A percentile compares a stretch with the other conserved stretches of the same genome.
phyloP scores from a whole-genome alignment of 805 yeast species.

The Grigorovia jiainica region DNA sequence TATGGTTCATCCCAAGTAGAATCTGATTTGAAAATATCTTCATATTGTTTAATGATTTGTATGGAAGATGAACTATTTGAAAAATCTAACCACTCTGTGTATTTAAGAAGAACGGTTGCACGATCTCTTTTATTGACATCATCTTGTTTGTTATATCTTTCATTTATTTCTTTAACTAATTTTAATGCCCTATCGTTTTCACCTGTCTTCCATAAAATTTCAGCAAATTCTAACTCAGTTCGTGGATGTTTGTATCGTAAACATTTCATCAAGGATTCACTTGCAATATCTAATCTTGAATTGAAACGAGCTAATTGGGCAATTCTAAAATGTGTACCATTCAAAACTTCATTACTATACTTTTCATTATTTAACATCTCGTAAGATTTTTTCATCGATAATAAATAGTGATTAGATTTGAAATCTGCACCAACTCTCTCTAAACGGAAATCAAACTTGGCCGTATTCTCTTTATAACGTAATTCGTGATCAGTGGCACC shows the following conservation, averaged over 20 bases:
- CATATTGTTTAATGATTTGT: conserved; percentile 62
- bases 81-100: conserved; percentile 80
- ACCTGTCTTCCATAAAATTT: conserved; percentile 81
- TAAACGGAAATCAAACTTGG: conserved; percentile 17
- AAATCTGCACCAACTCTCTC: conserved; percentile 41
- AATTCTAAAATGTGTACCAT: conserved; percentile 46
- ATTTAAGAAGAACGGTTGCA: conserved; percentile 51
- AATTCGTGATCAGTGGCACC: conserved; percentile 15
- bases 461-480: neutral
- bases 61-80: conserved; percentile 77
- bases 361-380: conserved; percentile 21
- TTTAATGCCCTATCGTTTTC: conserved; percentile 79
- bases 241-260: conserved; percentile 25
- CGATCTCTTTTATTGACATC: conserved; percentile 19
- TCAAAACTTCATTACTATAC: conserved; percentile 26
- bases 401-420: conserved; percentile 47
- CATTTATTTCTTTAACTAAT: conserved; percentile 34
- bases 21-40: conserved; percentile 45
- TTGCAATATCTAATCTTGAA: conserved; percentile 62
- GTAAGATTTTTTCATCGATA: conserved; percentile 50
- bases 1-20: conserved; percentile 67
- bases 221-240: conserved; percentile 68
- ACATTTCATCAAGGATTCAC: conserved; percentile 52
- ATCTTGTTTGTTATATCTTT: conserved; percentile 10
- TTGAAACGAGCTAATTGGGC: conserved; percentile 60